These are phyloP conservation scores for Conringia planisiliqua DNA, from an alignment of 345 rosid species.

Conservation along the genomic window DNA sequence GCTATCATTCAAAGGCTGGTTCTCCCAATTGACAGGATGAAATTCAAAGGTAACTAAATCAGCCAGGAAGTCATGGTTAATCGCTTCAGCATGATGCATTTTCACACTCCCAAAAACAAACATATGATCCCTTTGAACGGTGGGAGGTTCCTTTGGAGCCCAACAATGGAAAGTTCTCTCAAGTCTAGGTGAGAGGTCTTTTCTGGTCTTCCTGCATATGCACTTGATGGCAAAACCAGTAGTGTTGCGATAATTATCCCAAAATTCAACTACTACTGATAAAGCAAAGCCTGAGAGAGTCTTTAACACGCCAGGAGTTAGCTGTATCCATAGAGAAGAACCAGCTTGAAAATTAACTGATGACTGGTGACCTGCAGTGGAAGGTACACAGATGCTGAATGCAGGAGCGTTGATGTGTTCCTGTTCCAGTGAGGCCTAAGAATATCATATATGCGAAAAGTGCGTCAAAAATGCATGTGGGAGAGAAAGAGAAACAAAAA, in stretches of 20 bases:
- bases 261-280: slow-evolving; percentile 18
- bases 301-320: background rate
- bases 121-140: background rate
- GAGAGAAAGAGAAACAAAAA: background rate
- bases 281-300: slow-evolving; percentile 23
- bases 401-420: background rate
- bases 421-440: background rate
- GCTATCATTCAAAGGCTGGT: background rate
- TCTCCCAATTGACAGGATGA: background rate
- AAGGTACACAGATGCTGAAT: slow-evolving; percentile 17
- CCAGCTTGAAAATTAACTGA: background rate
- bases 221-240: slow-evolving; percentile 20
- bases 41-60: slow-evolving; percentile 4
- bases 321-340: background rate
- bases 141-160: background rate
- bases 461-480: background rate
- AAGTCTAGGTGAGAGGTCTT: background rate
- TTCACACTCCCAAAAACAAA: background rate
- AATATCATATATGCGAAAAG: background rate
- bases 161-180: background rate
- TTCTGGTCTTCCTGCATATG: background rate
- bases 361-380: background rate
- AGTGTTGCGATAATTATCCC: background rate
- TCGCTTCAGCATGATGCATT: background rate
- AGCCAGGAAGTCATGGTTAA: background rate